Evolutionary conservation across 352 stramenopile species (phyloP), one percentile per base, ranked within the genome.

Genomic region (Pythium angustatum): DNA sequence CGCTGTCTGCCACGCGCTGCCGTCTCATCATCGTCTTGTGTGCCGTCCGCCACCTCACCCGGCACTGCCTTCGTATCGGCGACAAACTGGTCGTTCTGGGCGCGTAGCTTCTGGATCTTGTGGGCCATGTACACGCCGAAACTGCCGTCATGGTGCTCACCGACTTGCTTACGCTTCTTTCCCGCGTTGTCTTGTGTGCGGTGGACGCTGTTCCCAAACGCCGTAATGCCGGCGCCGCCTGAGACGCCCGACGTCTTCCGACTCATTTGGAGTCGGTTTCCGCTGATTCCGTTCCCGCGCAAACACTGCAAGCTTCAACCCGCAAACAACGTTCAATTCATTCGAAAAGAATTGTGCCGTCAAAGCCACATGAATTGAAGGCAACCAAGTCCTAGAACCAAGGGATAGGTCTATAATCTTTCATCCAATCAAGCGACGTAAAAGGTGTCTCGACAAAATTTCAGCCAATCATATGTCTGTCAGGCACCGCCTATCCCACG

Each of bases 71-170:
- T n/a, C n/a, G n/a, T n/a, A n/a, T n/a, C n/a, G n/a, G n/a, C 33
- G 2, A 63, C 40, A 21, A 90, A 66, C 21, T 58, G 58, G 10
- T 72, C 72, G 62, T 95, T 94, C 64, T 96, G 85, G 5, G 56
- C 59, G 9, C 87, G 77, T 14, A 97, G 76, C 66, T 97, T 97
- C 65, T 92, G 80, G 63, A 96, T 93, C 75, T 97, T 97, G 71
- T 97, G 89, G 2, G 76, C 64, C 86, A 97, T 96, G 80, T 97
- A 97, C 34, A 96, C 77, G 47, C 88, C 75, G 63, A 91, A 96
- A 71, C 74, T 88, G 17, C 90, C 90, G 64, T 83, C 87, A 67
- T 97, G 88, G 72, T 96, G 88, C 75, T 95, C 83, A 40, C 86
- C 88, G 43, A 94, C 61, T 15, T 74, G 66, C 71, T 83, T 72